Conservation (phyloP, 305 asterid species). For the Coffea humblotiana region DNA sequence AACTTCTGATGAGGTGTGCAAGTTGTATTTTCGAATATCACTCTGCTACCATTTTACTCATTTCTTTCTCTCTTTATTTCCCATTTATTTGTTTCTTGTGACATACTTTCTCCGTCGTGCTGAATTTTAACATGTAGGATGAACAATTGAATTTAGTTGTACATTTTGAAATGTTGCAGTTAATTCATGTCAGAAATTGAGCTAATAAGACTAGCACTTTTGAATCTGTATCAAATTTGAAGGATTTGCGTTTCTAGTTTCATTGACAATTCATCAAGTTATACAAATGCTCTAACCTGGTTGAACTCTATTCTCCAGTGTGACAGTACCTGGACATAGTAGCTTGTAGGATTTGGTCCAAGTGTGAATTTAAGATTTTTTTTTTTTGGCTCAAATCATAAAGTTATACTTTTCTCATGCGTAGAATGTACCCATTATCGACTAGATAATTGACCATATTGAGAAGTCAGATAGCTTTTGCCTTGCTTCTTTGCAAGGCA, state of each 20-base stretch:
- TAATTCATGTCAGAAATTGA: background rate
- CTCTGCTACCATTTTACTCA: slow-evolving; percentile 10
- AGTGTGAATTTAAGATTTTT: background rate
- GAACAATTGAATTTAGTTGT: background rate
- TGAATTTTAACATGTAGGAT: background rate
- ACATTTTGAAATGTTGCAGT: background rate
- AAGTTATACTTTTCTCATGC: background rate
- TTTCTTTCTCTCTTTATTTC: background rate
- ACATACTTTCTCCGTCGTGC: background rate
- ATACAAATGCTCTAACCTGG: background rate
- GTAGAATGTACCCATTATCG: background rate
- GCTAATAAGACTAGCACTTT: background rate
- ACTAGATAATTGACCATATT: background rate
- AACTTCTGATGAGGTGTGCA: slow-evolving; percentile 61
- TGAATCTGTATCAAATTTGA: background rate
- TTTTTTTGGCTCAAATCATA: background rate
- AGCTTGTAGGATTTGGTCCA: background rate
- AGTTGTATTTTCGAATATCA: slow-evolving; percentile 4
- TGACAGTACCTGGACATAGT: background rate
- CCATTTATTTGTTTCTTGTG: background rate
- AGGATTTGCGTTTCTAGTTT: background rate
- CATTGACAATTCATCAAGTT: background rate
- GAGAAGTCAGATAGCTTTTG: background rate
- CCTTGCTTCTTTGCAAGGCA: background rate
- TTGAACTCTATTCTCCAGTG: background rate